Evolutionary conservation across 78 protist species (phyloP).

Genomic region (Dictyostelium citrinum): DNA sequence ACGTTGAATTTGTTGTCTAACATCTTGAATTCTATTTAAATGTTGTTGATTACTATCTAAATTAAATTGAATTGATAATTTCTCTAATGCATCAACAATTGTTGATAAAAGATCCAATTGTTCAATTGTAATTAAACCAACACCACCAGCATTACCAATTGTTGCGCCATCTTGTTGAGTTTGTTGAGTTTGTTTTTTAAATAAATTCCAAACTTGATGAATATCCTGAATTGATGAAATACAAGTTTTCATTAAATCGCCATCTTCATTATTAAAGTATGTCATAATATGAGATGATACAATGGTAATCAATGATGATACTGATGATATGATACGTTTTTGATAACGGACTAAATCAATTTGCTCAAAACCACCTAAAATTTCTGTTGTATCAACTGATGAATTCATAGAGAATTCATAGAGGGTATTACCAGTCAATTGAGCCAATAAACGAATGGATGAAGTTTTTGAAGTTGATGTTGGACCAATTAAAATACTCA

Average conservation of each 20-base stretch:
- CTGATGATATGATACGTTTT: neutral
- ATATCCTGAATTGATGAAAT: slow-evolving; percentile 39
- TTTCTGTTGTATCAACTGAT: slow-evolving; percentile 91
- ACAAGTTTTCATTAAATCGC: neutral
- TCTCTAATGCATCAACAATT: slow-evolving; percentile 41
- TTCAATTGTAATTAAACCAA: neutral
- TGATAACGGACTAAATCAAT: slow-evolving; percentile 82
- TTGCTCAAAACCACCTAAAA: slow-evolving; percentile 95
- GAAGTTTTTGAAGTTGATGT: slow-evolving; percentile 93
- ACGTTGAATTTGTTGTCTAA: slow-evolving; percentile 7
- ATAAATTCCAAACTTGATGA: slow-evolving; percentile 51
- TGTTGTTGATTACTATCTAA: neutral
- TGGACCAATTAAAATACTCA: slow-evolving; percentile 90
- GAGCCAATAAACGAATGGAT: slow-evolving; percentile 88
- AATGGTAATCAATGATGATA: neutral
- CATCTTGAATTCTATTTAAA: neutral
- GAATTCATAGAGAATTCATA: slow-evolving; percentile 90
- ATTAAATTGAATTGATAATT: neutral
- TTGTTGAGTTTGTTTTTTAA: neutral
- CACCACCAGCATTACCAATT: neutral
- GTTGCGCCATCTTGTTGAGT: neutral
- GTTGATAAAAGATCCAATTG: slow-evolving; percentile 19
- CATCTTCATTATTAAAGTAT: neutral
- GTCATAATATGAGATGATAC: slow-evolving; percentile 1
- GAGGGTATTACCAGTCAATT: slow-evolving; percentile 84